Conservation (phyloP, 371 early-diverging fungal species). For the Neoconidiobolus thromboides region DNA sequence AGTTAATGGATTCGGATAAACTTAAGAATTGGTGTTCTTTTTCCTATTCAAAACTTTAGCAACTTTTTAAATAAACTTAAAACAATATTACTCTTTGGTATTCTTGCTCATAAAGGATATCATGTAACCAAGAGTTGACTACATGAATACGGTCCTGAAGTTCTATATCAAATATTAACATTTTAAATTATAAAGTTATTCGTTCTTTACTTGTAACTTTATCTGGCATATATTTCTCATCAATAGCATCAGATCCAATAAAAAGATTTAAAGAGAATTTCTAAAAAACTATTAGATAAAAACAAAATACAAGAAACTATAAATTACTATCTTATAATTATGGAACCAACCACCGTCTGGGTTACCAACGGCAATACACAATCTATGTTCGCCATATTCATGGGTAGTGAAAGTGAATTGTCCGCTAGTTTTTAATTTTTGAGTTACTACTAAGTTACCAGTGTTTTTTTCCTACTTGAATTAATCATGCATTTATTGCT, state of each 20-base stretch:
- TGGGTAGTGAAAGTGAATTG: constrained; percentile 78
- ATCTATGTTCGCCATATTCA: constrained; percentile 70
- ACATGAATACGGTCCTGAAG: constrained; percentile 34
- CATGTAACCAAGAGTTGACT: constrained; percentile 56
- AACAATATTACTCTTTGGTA: not conserved
- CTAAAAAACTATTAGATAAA: not conserved
- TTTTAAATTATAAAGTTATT: not conserved
- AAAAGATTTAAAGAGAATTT: not conserved
- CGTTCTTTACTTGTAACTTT: not conserved
- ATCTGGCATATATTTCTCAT: not conserved
- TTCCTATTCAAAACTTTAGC: not conserved
- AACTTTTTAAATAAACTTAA: not conserved
- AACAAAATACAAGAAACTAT: not conserved
- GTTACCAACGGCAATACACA: constrained; percentile 40
- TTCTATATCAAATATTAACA: not conserved
- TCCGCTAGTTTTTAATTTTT: constrained; percentile 46
- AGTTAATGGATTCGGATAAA: constrained; percentile 20
- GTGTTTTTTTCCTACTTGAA: not conserved
- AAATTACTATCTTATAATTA: not conserved
- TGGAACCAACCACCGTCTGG: not conserved
- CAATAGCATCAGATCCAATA: constrained; percentile 7
- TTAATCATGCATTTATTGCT: not conserved
- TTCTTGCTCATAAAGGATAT: constrained; percentile 42
- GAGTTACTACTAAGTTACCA: constrained; percentile 23
- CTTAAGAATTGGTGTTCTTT: not conserved